phyloP scores from a whole-genome alignment of 495 filamentous ascomycete species.

The Tuber aestivum region DNA sequence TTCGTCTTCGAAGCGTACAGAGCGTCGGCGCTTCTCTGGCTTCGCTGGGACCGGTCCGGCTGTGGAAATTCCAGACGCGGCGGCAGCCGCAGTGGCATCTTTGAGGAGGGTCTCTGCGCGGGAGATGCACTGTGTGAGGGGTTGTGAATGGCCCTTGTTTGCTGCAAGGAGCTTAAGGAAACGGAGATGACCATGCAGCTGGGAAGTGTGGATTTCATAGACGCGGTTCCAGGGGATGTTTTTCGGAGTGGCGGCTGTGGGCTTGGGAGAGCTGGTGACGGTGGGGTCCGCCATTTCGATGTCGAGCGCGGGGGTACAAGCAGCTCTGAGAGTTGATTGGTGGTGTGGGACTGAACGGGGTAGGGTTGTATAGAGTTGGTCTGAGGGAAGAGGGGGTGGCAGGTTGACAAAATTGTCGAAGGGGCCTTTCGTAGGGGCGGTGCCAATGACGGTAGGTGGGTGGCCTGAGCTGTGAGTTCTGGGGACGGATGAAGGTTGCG shows the following conservation, averaged over 20 bases:
- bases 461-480: neutral
- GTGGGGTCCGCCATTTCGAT: neutral
- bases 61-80: neutral
- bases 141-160: neutral
- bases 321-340: neutral
- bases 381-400: neutral
- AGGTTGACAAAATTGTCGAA: conserved; percentile 2
- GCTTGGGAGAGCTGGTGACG: neutral
- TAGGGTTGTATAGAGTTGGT: neutral
- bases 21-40: neutral
- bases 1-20: neutral
- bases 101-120: neutral
- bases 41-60: neutral
- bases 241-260: neutral
- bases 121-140: neutral
- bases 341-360: neutral
- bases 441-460: neutral
- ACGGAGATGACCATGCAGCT: neutral
- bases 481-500: neutral
- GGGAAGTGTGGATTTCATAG: neutral
- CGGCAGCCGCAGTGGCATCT: neutral
- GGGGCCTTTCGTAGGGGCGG: neutral
- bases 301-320: neutral
- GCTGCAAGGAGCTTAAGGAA: neutral
- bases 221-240: neutral